These are phyloP conservation scores for Arabis alpina DNA, from an alignment of 345 rosid species.

Conservation along the genomic window DNA sequence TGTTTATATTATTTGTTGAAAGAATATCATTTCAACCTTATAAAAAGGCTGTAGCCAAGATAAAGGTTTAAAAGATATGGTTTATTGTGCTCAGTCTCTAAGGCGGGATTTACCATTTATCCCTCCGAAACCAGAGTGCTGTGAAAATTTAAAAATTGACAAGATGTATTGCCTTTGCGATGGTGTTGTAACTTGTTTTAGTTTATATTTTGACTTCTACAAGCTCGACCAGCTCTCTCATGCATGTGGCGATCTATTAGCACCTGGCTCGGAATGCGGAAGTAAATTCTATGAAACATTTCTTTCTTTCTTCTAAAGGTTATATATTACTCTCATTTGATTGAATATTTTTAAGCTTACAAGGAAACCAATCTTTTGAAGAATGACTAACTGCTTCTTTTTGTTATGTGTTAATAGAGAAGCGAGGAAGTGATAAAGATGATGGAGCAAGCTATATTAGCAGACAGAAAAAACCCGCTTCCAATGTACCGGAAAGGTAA, in stretches of 20 bases:
- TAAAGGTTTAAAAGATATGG: neutral
- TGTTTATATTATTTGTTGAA: neutral
- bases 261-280: no score
- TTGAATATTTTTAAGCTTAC: neutral
- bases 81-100: neutral
- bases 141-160: neutral
- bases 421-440: constrained; percentile 84
- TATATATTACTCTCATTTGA: constrained; percentile 11
- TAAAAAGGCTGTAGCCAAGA: neutral
- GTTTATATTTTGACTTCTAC: no score
- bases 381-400: constrained; percentile 22
- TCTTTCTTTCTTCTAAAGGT: no score
- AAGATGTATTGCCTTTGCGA: neutral
- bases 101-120: neutral
- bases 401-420: constrained; percentile 54
- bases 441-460: constrained; percentile 89
- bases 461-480: constrained; percentile 93
- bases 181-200: no score
- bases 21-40: neutral
- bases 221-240: no score
- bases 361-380: neutral
- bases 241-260: no score
- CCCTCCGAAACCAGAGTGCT: neutral
- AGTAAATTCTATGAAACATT: no score
- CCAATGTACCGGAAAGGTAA: constrained; percentile 98